Evolutionary conservation across 1,139 yeast species (phyloP), one percentile per base, ranked within the genome.

Genomic region (Tardiomyces depauwii): DNA sequence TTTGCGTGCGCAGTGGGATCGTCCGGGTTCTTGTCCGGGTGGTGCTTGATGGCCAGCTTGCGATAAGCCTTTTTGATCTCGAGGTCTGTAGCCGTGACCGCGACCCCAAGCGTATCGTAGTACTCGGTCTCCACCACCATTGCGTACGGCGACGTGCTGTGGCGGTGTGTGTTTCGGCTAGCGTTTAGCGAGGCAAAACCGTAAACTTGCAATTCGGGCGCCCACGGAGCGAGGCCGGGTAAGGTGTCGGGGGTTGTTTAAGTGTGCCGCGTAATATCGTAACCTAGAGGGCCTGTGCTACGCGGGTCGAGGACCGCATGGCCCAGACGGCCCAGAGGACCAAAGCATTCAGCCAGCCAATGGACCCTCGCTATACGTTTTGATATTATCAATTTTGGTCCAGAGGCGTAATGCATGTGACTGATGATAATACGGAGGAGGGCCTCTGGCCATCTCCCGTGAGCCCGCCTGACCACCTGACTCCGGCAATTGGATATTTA

Each of bases 101-200:
- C 54, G 33, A 93, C 73, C 18, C 77, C 86, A 51, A 91, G 71
- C 36, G 80, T 63, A 55, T 91, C 97, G 62, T 91, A 91, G 67
- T 89, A 91, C 14, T 80, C 74, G 0, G 96, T 85, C 59, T 91
- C 98, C 44, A 84, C 94, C n/a, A 86, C 97, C 95, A 87, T 88
- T 43, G 41, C 49, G 39, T n/a, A 30, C 41, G 21, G 19, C 5
- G 10, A 23, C 32, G 42, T 40, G 6, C 23, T 18, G 18, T 32
- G 14, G 12, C 13, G 39, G 19, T 18, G n/a, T 19, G 28, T 9
- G 14, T 39, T 19, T 12, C 13, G 11, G 18, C n/a, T 12, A 18
- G 41, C 14, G 41, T 13, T 12, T 39, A 27, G 30, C 30, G n/a
- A n/a, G 14, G 16, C 25, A 39, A 4, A 13, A 10, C 23, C 7